phyloP scores from a whole-genome alignment of 345 rosid species.

The Dimocarpus longan region DNA sequence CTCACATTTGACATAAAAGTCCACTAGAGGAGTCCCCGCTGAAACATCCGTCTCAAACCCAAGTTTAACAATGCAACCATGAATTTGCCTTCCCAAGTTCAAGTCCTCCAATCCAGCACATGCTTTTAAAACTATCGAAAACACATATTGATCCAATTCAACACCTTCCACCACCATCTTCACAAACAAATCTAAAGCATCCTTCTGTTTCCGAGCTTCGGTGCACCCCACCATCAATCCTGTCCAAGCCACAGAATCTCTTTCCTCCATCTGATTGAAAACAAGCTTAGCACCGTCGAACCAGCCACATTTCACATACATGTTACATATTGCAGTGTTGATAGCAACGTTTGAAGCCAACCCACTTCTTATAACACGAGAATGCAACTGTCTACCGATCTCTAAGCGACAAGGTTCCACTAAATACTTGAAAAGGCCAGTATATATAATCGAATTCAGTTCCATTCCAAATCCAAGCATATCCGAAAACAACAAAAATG shows the following conservation, averaged over 20 bases:
- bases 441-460: slow-evolving; percentile 43
- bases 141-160: slow-evolving; percentile 62
- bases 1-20: slow-evolving; percentile 62
- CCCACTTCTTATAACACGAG: slow-evolving; percentile 55
- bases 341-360: slow-evolving; percentile 38
- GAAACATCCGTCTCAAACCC: slow-evolving; percentile 69
- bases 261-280: slow-evolving; percentile 50
- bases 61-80: slow-evolving; percentile 55
- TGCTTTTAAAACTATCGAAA: slow-evolving; percentile 72
- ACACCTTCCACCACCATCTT: slow-evolving; percentile 55
- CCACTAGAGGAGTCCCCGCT: slow-evolving; percentile 77
- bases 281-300: slow-evolving; percentile 59
- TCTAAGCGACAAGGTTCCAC: slow-evolving; percentile 36
- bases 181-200: slow-evolving; percentile 48
- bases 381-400: slow-evolving; percentile 65
- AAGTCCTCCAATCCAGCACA: slow-evolving; percentile 53
- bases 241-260: slow-evolving; percentile 60
- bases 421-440: slow-evolving; percentile 49
- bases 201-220: slow-evolving; percentile 45
- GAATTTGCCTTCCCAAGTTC: slow-evolving; percentile 63
- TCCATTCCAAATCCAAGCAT: slow-evolving; percentile 42
- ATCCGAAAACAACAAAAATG: slow-evolving; percentile 42
- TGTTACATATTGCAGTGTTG: slow-evolving; percentile 48
- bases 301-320: slow-evolving; percentile 70
- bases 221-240: slow-evolving; percentile 66